Evolutionary conservation across 495 filamentous ascomycete genomes (phyloP).

Genomic region (Sordaria brevicollis): DNA sequence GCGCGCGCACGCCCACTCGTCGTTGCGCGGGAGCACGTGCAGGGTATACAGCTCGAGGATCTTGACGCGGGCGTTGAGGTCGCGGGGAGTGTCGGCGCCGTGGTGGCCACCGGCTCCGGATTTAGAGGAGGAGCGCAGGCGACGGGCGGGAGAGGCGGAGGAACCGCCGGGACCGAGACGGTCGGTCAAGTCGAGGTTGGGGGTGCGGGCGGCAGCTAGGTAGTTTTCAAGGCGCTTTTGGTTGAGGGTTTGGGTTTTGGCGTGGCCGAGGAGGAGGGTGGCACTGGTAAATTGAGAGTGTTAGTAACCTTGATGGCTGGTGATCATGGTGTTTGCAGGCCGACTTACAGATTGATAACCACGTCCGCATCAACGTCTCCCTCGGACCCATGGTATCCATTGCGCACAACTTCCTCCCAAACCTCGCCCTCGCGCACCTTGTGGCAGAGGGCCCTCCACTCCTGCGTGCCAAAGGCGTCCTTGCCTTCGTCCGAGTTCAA

Average conservation of each 20-base stretch:
- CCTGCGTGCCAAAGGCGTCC: constrained; percentile 66
- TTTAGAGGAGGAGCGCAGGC: constrained; percentile 25
- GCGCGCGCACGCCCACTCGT: constrained; percentile 88
- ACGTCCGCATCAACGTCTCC: constrained; percentile 91
- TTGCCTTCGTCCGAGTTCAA: constrained; percentile 86
- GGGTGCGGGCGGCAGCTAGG: constrained; percentile 64
- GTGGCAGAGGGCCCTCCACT: constrained; percentile 69
- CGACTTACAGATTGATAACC: constrained; percentile 73
- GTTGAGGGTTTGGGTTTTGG: constrained; percentile 67
- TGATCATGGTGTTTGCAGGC: neutral
- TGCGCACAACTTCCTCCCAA: constrained; percentile 83
- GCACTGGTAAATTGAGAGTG: constrained; percentile 39
- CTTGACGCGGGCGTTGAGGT: constrained; percentile 65
- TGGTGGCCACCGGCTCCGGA: constrained; percentile 12
- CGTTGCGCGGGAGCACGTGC: constrained; percentile 81
- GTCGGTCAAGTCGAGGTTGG: constrained; percentile 52
- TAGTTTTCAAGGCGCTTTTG: constrained; percentile 86
- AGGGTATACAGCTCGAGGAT: constrained; percentile 90
- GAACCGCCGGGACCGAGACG: constrained; percentile 30
- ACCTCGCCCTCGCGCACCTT: constrained; percentile 77
- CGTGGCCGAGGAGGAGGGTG: constrained; percentile 78
- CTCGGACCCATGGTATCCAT: constrained; percentile 77
- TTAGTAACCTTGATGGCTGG: constrained; percentile 3
- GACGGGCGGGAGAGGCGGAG: constrained; percentile 12
- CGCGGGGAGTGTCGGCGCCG: constrained; percentile 68